Conservation (phyloP, 2,329 filamentous ascomycete genomes). For the Diplodia intermedia region DNA sequence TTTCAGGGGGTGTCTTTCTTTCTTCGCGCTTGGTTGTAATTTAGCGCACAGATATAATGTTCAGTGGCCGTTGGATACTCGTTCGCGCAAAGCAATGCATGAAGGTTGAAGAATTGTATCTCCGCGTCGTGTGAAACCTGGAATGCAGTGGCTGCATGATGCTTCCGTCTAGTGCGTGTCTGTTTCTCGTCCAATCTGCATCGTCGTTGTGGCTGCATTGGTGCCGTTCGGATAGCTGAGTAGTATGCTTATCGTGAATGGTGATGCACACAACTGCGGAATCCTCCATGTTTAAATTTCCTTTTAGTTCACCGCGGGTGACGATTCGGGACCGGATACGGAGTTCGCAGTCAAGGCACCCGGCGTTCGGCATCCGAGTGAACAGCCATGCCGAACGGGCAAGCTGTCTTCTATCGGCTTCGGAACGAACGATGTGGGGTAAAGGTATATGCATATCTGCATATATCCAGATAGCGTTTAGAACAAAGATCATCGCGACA, state of each 20-base stretch:
- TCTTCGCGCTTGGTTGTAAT: slow-evolving; percentile 7
- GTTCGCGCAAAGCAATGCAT: background rate
- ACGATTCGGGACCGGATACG: background rate
- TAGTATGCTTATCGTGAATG: no score
- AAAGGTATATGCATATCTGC: no score
- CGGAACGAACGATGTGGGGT: no score
- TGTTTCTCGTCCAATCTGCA: no score
- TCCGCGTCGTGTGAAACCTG: no score
- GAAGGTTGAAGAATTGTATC: background rate
- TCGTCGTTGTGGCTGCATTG: no score
- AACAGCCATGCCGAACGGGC: background rate
- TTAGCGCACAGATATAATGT: slow-evolving; percentile 22
- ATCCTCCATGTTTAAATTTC: no score
- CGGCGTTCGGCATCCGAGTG: background rate
- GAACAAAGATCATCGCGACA: background rate
- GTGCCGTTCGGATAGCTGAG: no score
- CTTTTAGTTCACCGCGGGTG: no score
- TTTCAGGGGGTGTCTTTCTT: background rate
- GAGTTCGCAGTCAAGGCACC: background rate
- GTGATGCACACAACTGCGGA: no score
- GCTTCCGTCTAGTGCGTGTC: background rate
- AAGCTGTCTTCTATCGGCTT: background rate
- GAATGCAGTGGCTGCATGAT: no score
- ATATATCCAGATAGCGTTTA: no score
- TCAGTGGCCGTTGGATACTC: slow-evolving; percentile 15